Conservation (phyloP, 2,329 filamentous ascomycete genomes). For the Talaromyces sp. region DNA sequence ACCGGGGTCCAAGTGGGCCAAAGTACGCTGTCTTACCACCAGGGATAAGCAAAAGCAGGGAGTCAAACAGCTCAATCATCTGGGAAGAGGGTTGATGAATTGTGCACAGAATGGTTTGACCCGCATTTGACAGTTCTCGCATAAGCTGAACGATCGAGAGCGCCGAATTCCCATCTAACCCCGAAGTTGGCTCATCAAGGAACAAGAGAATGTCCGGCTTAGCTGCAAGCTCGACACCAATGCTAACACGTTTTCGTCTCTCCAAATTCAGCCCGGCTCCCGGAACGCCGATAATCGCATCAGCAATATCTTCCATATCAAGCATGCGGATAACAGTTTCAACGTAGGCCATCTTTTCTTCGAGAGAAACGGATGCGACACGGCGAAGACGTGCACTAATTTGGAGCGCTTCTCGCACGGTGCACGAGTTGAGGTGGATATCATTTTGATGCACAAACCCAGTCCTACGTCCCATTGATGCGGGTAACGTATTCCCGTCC, state of each 20-base stretch:
- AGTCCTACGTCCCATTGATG: conserved; percentile 60
- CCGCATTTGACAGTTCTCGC: conserved; percentile 53
- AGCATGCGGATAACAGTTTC: conserved; percentile 61
- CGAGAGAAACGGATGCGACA: conserved; percentile 61
- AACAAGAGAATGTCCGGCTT: conserved; percentile 58
- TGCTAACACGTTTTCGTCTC: conserved; percentile 59
- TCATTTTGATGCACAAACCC: conserved; percentile 68
- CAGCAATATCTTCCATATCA: conserved; percentile 79
- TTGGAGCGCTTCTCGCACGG: conserved; percentile 78
- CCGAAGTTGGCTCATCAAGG: conserved; percentile 58
- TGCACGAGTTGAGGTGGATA: conserved; percentile 76
- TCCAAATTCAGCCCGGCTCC: conserved; percentile 65
- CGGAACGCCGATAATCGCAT: conserved; percentile 75
- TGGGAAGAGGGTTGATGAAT: conserved; percentile 54
- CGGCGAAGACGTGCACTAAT: conserved; percentile 84
- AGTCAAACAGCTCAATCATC: conserved; percentile 59
- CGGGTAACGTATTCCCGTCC: conserved; percentile 54
- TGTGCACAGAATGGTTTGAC: conserved; percentile 54
- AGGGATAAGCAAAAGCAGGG: conserved; percentile 70
- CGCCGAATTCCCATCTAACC: conserved; percentile 60
- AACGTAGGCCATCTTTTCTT: conserved; percentile 78
- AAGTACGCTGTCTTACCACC: conserved; percentile 79
- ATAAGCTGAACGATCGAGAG: conserved; percentile 62
- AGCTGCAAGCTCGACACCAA: conserved; percentile 56
- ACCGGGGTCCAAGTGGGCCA: conserved; percentile 70